These are phyloP conservation scores for Tricholoma terreum DNA, from an alignment of 768 basidiomycete genomes.

Conservation along the genomic window DNA sequence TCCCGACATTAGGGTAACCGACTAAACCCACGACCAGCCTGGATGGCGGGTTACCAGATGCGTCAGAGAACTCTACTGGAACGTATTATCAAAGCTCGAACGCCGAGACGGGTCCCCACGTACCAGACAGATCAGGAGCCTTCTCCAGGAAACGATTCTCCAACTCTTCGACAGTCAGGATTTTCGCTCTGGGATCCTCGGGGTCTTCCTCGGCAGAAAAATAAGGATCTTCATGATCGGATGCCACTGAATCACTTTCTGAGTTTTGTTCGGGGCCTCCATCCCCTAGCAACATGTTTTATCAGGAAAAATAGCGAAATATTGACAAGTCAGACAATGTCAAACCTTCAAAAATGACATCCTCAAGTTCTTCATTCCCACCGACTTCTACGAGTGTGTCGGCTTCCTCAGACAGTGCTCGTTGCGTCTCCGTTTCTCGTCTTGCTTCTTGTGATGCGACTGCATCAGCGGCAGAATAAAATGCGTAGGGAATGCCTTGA, in stretches of 20 bases:
- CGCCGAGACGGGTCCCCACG: neutral
- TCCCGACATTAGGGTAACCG: constrained; percentile 98
- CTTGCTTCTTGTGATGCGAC: constrained; percentile 78
- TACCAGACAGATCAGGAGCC: constrained; percentile 72
- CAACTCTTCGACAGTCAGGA: constrained; percentile 83
- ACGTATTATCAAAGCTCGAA: constrained; percentile 1
- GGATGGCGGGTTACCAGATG: constrained; percentile 51
- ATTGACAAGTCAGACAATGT: neutral
- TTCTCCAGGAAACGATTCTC: constrained; percentile 74
- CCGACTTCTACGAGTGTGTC: too few species aligned
- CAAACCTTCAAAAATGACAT: neutral
- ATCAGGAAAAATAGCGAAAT: neutral
- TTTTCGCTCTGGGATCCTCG: constrained; percentile 64
- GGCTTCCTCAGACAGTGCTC: neutral
- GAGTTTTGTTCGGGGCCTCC: constrained; percentile 22
- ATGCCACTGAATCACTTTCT: constrained; percentile 23
- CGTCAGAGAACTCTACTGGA: constrained; percentile 58
- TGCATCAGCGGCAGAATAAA: constrained; percentile 92
- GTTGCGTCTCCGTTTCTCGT: constrained; percentile 33
- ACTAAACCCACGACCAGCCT: constrained; percentile 87
- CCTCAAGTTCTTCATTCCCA: constrained; percentile 7
- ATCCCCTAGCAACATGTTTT: constrained; percentile 14
- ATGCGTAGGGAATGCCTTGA: constrained; percentile 75
- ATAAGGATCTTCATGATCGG: constrained; percentile 39
- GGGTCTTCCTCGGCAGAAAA: constrained; percentile 55